These are phyloP conservation scores for Circinella minor DNA, from an alignment of 371 early-diverging fungal genomes.

Conservation along the genomic window DNA sequence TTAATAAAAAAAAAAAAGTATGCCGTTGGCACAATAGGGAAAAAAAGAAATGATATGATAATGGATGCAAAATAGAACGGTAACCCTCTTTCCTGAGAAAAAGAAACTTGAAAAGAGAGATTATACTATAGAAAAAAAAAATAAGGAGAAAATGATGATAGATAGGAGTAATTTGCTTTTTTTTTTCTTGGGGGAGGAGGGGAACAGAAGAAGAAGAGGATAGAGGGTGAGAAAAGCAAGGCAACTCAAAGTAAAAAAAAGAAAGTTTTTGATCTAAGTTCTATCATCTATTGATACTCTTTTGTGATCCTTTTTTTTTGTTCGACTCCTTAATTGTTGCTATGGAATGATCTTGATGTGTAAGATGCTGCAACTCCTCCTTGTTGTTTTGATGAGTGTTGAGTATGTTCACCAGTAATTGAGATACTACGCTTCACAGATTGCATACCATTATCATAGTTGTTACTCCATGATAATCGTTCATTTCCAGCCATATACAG, in stretches of 20 bases:
- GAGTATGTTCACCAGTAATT: neutral
- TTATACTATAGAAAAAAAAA: neutral
- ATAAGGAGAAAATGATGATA: slow-evolving; percentile 1
- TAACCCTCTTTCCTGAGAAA: neutral
- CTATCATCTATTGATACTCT: too few species aligned
- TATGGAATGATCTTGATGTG: slow-evolving; percentile 16
- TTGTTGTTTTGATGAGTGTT: slow-evolving; percentile 13
- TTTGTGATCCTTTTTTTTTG: too few species aligned
- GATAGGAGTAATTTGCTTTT: neutral
- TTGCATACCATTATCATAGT: slow-evolving; percentile 13
- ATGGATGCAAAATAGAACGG: neutral
- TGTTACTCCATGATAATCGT: slow-evolving; percentile 22
- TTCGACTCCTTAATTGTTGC: slow-evolving; percentile 7
- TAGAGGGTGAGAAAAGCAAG: too few species aligned
- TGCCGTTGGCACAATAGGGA: neutral
- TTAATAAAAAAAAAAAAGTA: neutral
- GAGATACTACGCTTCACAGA: slow-evolving; percentile 2
- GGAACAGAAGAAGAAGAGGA: too few species aligned
- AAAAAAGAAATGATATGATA: neutral
- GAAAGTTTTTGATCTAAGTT: too few species aligned
- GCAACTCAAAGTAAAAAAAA: too few species aligned
- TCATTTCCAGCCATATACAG: slow-evolving; percentile 44
- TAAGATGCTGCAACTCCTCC: slow-evolving; percentile 20
- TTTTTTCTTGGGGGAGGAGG: neutral
- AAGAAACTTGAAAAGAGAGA: neutral